phyloP scores from a whole-genome alignment of 768 basidiomycete species.

The Trametes meyenii region DNA sequence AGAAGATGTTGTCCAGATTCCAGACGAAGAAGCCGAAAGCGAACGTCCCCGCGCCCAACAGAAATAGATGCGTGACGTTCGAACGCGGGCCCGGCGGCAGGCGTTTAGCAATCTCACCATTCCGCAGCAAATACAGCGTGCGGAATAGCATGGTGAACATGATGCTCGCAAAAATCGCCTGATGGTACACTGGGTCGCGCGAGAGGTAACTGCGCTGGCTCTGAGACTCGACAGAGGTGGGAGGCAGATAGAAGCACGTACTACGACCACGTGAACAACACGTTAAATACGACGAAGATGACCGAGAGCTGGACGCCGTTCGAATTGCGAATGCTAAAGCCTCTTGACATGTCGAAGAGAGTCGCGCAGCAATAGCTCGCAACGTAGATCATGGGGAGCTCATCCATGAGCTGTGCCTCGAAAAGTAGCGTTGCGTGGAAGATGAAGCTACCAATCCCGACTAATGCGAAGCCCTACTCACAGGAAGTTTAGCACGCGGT shows the following conservation, averaged over 20 bases:
- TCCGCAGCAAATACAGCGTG: conserved; percentile 53
- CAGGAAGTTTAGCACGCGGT: not conserved
- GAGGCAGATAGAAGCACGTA: conserved; percentile 41
- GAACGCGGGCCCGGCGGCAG: conserved; percentile 48
- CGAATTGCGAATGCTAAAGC: conserved; percentile 46
- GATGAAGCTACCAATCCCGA: conserved; percentile 76
- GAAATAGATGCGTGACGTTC: conserved; percentile 49
- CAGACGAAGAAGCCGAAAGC: conserved; percentile 69
- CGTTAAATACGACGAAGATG: conserved; percentile 50
- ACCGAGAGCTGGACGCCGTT: conserved; percentile 43
- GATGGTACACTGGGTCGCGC: conserved; percentile 81
- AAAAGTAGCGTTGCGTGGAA: conserved; percentile 81
- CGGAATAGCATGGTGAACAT: conserved; percentile 53
- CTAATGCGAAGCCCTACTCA: conserved; percentile 62
- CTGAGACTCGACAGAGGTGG: not conserved
- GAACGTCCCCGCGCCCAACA: conserved; percentile 58
- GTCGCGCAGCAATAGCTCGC: conserved; percentile 62
- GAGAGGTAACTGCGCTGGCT: conserved; percentile 51
- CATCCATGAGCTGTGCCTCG: conserved; percentile 79
- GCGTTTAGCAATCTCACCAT: conserved; percentile 41
- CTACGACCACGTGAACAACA: conserved; percentile 75
- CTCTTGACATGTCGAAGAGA: conserved; percentile 58
- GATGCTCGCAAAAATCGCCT: conserved; percentile 67
- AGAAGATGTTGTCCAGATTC: conserved; percentile 84
- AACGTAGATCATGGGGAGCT: conserved; percentile 82